Conservation (phyloP, 495 filamentous ascomycete species). For the Lasiosphaeria ovina region DNA sequence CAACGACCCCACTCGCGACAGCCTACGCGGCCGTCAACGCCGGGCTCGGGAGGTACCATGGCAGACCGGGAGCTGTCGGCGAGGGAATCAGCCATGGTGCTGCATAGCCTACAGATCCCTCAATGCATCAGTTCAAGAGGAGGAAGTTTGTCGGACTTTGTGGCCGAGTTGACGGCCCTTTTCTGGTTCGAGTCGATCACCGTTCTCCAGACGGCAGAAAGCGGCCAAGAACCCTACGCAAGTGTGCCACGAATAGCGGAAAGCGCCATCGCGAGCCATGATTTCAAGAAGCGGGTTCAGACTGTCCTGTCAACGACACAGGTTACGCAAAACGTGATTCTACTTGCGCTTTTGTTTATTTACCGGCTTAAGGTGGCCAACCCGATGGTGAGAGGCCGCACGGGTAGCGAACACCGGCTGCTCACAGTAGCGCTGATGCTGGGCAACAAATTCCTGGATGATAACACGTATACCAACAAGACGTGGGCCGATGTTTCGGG, state of each 20-base stretch:
- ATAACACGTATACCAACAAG: constrained; percentile 99
- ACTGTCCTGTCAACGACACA: constrained; percentile 90
- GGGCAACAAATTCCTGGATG: constrained; percentile 97
- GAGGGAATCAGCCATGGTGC: constrained; percentile 48
- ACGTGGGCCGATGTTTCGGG: constrained; percentile 99
- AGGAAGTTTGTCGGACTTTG: constrained; percentile 75
- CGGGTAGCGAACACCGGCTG: constrained; percentile 92
- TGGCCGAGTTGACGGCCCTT: constrained; percentile 89
- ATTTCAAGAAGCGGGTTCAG: constrained; percentile 92
- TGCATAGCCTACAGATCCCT: constrained; percentile 68
- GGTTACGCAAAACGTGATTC: constrained; percentile 92
- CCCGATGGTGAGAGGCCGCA: constrained; percentile 79
- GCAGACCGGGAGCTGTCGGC: constrained; percentile 28
- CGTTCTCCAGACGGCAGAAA: constrained; percentile 70
- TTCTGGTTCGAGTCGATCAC: constrained; percentile 97
- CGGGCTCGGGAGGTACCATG: constrained; percentile 27
- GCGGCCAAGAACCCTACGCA: constrained; percentile 44
- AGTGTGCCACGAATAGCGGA: constrained; percentile 56
- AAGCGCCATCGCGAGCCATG: constrained; percentile 71
- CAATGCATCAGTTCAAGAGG: constrained; percentile 69
- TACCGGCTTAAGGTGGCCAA: constrained; percentile 90
- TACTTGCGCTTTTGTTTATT: constrained; percentile 89
- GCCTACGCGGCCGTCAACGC: constrained; percentile 35
- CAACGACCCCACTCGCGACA: constrained; percentile 24
- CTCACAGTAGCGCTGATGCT: constrained; percentile 97